These are phyloP conservation scores for Arthonia radiata DNA, from an alignment of 495 filamentous ascomycete species.

Conservation along the genomic window DNA sequence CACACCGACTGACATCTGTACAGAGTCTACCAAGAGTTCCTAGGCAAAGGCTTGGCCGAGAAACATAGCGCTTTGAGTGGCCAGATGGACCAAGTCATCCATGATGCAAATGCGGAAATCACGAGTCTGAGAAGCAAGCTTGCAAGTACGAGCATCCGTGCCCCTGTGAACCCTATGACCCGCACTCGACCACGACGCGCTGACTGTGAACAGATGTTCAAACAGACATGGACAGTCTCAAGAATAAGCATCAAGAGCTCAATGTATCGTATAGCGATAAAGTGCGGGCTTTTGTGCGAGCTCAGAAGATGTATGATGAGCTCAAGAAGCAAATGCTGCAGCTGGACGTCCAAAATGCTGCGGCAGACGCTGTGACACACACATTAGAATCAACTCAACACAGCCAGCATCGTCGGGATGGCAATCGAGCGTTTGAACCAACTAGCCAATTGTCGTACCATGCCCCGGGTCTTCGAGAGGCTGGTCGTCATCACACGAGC, in stretches of 20 bases:
- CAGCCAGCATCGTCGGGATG: too few species aligned
- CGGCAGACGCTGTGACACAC: conserved; percentile 38
- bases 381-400: too few species aligned
- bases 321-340: conserved; percentile 52
- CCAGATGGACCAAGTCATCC: conserved; percentile 57
- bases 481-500: too few species aligned
- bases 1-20: conserved; percentile 3
- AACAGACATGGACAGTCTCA: conserved; percentile 35
- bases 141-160: conserved; percentile 15
- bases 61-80: conserved; percentile 42
- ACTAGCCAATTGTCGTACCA: too few species aligned
- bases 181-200: background rate
- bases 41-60: conserved; percentile 47
- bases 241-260: conserved; percentile 55
- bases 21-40: conserved; percentile 61
- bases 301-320: conserved; percentile 62
- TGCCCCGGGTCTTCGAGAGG: too few species aligned
- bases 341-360: conserved; percentile 42
- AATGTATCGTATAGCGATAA: conserved; percentile 45
- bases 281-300: conserved; percentile 45
- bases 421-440: too few species aligned
- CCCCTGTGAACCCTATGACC: too few species aligned
- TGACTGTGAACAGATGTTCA: conserved; percentile 29
- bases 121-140: conserved; percentile 37
- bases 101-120: conserved; percentile 64